A percentile compares a stretch with the other conserved stretches of the same genome.
These are phyloP conservation scores for Naganishia friedmannii DNA, from an alignment of 768 basidiomycete genomes.

Conservation along the genomic window DNA sequence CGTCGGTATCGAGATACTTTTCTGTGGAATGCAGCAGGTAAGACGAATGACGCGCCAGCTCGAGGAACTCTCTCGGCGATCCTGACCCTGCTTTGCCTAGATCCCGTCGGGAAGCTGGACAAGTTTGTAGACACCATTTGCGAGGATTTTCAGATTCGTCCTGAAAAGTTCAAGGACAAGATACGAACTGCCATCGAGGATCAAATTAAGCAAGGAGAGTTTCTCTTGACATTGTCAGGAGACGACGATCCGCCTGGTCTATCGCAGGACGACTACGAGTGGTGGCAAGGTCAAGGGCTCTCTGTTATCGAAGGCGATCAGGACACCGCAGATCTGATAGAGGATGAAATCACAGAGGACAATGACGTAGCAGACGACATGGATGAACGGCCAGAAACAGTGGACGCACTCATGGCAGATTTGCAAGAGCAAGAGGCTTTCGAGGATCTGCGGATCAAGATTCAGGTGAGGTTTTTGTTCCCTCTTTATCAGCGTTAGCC, in stretches of 20 bases:
- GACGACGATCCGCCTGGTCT: conserved; percentile 53
- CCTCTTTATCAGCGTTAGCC: background rate
- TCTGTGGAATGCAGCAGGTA: conserved; percentile 93
- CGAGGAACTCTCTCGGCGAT: background rate
- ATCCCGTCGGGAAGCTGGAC: conserved; percentile 84
- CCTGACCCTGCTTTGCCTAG: conserved; percentile 54
- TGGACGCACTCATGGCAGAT: conserved; percentile 63
- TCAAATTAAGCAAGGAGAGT: conserved; percentile 68
- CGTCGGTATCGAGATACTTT: conserved; percentile 93
- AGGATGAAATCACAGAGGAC: conserved; percentile 27
- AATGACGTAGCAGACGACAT: conserved; percentile 37
- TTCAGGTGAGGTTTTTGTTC: conserved; percentile 65
- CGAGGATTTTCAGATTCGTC: conserved; percentile 79
- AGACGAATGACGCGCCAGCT: conserved; percentile 39
- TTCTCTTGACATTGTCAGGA: conserved; percentile 50
- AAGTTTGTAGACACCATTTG: conserved; percentile 83
- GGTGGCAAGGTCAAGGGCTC: conserved; percentile 26
- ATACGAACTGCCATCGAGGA: conserved; percentile 66
- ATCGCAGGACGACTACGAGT: conserved; percentile 31
- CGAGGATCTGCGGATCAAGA: conserved; percentile 86
- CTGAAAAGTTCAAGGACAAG: conserved; percentile 67
- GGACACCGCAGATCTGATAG: conserved; percentile 4
- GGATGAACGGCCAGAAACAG: conserved; percentile 53
- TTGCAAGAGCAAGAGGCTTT: conserved; percentile 52
- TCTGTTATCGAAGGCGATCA: background rate